Conservation (phyloP, 495 filamentous ascomycete genomes). For the Lepraria neglecta region DNA sequence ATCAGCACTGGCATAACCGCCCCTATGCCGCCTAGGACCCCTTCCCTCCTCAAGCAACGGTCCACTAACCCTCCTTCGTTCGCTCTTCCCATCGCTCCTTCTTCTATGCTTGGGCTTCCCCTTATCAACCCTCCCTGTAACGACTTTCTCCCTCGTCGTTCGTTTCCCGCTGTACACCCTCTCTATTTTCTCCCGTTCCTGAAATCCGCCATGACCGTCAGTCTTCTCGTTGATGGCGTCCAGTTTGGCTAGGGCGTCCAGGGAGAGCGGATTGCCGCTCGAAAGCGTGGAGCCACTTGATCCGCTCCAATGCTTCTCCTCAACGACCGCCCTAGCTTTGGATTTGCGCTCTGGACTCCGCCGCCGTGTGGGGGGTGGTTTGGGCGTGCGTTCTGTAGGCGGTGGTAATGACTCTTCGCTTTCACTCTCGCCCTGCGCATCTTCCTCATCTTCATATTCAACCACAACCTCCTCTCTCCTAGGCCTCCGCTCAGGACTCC, state of each 20-base stretch:
- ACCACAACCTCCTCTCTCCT: constrained; percentile 3
- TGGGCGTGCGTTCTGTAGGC: neutral
- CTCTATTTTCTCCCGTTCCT: constrained; percentile 25
- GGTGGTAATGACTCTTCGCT: constrained; percentile 6
- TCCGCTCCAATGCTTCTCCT: constrained; percentile 20
- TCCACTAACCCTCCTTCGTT: constrained; percentile 59
- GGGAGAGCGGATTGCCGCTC: constrained; percentile 23
- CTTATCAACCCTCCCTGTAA: constrained; percentile 22
- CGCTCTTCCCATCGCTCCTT: constrained; percentile 34
- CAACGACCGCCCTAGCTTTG: neutral
- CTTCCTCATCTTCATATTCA: constrained; percentile 9
- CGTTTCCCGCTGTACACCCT: constrained; percentile 24
- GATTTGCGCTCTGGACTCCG: constrained; percentile 15
- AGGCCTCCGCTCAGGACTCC: constrained; percentile 14
- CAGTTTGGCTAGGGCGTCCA: constrained; percentile 55
- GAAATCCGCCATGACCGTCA: constrained; percentile 25
- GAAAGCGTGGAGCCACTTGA: constrained; percentile 15
- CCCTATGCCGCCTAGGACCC: constrained; percentile 18
- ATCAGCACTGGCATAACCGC: constrained; percentile 28
- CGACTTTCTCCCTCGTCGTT: constrained; percentile 34
- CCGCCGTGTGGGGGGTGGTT: neutral
- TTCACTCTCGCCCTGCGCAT: neutral
- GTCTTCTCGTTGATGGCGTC: constrained; percentile 49
- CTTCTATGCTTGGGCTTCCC: constrained; percentile 29
- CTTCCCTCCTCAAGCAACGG: constrained; percentile 61